phyloP scores from a whole-genome alignment of 805 yeast genomes.

The Debaryomyces hansenii region DNA sequence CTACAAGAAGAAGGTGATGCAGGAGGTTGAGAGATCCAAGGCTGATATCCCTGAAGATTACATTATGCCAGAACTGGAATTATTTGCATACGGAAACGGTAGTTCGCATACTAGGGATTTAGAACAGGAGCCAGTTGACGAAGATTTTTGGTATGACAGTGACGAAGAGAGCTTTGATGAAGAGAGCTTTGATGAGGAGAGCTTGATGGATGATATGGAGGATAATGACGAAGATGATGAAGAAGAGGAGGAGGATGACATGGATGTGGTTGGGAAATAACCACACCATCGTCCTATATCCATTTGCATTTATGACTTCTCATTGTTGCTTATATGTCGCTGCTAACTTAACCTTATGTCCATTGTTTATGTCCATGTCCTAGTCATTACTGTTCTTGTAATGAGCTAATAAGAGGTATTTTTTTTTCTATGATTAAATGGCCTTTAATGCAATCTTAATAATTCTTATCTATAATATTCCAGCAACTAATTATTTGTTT shows the following conservation, averaged over 20 bases:
- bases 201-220: conserved; percentile 52
- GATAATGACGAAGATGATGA: conserved; percentile 64
- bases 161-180: conserved; percentile 49
- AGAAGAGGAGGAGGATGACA: conserved; percentile 30
- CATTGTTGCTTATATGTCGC: no score
- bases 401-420: no score
- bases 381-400: no score
- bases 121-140: conserved; percentile 64
- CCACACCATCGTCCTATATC: not conserved
- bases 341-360: no score
- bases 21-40: conserved; percentile 82
- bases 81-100: conserved; percentile 38
- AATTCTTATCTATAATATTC: no score
- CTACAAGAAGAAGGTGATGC: conserved; percentile 70
- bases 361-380: no score
- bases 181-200: conserved; percentile 48
- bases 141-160: conserved; percentile 79
- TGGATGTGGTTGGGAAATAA: conserved; percentile 12
- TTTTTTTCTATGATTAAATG: no score
- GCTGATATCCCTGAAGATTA: conserved; percentile 87
- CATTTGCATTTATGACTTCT: no score
- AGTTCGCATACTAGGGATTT: conserved; percentile 37
- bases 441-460: no score
- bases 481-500: no score
- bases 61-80: conserved; percentile 71